Conservation (phyloP, 2,329 filamentous ascomycete species). For the Sphaerulina populicola region DNA sequence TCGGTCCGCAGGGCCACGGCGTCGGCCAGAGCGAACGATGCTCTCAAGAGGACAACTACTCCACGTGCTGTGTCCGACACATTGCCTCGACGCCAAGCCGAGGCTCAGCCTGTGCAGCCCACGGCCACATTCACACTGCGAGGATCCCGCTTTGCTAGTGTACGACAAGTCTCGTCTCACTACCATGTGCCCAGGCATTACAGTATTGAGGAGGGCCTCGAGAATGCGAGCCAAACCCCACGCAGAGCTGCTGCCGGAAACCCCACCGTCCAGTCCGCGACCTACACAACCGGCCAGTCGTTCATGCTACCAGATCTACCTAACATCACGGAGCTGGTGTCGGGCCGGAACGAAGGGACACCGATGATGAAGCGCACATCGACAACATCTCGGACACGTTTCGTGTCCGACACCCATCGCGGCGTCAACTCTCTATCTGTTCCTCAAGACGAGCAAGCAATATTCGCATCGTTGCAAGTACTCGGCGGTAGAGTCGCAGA, state of each 20-base stretch:
- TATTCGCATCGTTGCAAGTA: conserved; percentile 53
- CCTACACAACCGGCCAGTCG: conserved; percentile 46
- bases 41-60: conserved; percentile 23
- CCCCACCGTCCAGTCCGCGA: conserved; percentile 35
- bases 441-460: conserved; percentile 54
- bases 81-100: conserved; percentile 46
- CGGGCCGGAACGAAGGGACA: conserved; percentile 51
- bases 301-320: conserved; percentile 54
- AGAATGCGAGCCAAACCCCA: conserved; percentile 17
- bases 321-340: conserved; percentile 54
- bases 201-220: conserved; percentile 15
- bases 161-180: conserved; percentile 19
- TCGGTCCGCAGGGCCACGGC: conserved; percentile 41
- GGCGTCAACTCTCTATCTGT: conserved; percentile 49
- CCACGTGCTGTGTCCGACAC: conserved; percentile 48
- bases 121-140: conserved; percentile 38
- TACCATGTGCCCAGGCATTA: conserved; percentile 19
- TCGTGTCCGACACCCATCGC: conserved; percentile 43
- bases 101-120: conserved; percentile 44
- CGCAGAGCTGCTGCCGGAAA: conserved; percentile 25
- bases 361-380: conserved; percentile 46
- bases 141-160: conserved; percentile 48
- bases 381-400: conserved; percentile 46
- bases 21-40: conserved; percentile 29
- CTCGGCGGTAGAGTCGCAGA: conserved; percentile 51